Evolutionary conservation across 768 basidiomycete genomes (phyloP).

Genomic region (Psilocybe azurescens): DNA sequence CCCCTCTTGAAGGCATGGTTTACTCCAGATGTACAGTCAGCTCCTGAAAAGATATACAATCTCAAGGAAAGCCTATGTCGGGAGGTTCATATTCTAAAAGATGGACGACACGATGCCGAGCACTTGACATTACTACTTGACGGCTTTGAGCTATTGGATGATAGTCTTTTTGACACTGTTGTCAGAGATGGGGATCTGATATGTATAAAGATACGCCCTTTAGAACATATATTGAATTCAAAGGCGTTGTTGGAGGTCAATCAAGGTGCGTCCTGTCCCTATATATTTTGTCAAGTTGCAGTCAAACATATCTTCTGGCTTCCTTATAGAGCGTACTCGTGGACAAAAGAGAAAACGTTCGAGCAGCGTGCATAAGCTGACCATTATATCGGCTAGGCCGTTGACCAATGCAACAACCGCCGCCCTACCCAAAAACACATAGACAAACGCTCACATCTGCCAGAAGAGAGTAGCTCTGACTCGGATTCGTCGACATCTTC

Average conservation of each 20-base stretch:
- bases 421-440: constrained; percentile 1
- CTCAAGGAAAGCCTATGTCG: constrained; percentile 44
- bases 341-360: constrained; percentile 32
- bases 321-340: neutral
- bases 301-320: no score
- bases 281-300: no score
- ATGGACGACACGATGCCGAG: constrained; percentile 22
- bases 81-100: constrained; percentile 36
- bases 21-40: constrained; percentile 33
- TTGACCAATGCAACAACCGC: constrained; percentile 1
- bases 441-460: neutral
- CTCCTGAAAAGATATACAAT: constrained; percentile 35
- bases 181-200: constrained; percentile 58
- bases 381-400: neutral
- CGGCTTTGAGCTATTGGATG: constrained; percentile 53
- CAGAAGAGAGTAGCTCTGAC: constrained; percentile 16
- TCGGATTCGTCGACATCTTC: constrained; percentile 29
- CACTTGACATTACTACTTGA: constrained; percentile 44
- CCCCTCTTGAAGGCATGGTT: constrained; percentile 61
- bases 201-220: constrained; percentile 29
- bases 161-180: constrained; percentile 36
- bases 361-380: constrained; percentile 6
- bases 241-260: constrained; percentile 7
- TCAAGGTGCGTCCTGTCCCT: constrained; percentile 2
- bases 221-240: neutral